A percentile compares a stretch with the other conserved stretches of the same genome.
These are phyloP conservation scores for Tilletia caries DNA, from an alignment of 1,284 basidiomycete species.

Conservation along the genomic window DNA sequence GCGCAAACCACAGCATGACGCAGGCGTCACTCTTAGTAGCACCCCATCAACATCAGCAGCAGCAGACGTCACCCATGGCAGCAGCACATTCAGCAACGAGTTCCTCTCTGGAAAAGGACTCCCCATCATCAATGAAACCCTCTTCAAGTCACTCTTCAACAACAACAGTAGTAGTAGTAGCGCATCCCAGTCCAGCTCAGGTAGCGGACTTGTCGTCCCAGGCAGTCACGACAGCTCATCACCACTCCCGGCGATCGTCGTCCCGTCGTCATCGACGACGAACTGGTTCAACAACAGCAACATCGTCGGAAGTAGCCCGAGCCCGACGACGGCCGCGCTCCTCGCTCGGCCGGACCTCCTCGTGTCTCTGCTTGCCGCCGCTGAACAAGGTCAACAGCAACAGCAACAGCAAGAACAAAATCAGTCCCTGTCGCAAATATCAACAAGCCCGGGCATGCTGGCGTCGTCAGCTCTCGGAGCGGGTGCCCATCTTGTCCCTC, in stretches of 20 bases:
- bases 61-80: conserved; percentile 9
- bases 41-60: neutral
- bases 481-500: neutral
- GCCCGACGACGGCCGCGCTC: conserved; percentile 12
- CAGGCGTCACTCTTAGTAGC: neutral
- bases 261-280: neutral
- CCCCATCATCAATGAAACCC: no score
- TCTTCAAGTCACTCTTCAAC: no score
- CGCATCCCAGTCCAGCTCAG: no score
- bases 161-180: no score
- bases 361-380: neutral
- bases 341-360: conserved; percentile 8
- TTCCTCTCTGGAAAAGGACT: no score
- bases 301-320: neutral
- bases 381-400: neutral
- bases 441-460: neutral
- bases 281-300: neutral
- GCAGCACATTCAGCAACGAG: neutral
- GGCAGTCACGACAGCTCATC: neutral
- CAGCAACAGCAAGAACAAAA: neutral
- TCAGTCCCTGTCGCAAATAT: neutral
- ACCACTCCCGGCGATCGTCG: neutral
- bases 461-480: neutral
- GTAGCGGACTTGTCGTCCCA: neutral
- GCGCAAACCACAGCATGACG: neutral